Percentiles rank a stretch among this genome's conserved stretches.
Evolutionary conservation across 352 stramenopile genomes (phyloP).

Genomic region (Blastocystis hominis): DNA sequence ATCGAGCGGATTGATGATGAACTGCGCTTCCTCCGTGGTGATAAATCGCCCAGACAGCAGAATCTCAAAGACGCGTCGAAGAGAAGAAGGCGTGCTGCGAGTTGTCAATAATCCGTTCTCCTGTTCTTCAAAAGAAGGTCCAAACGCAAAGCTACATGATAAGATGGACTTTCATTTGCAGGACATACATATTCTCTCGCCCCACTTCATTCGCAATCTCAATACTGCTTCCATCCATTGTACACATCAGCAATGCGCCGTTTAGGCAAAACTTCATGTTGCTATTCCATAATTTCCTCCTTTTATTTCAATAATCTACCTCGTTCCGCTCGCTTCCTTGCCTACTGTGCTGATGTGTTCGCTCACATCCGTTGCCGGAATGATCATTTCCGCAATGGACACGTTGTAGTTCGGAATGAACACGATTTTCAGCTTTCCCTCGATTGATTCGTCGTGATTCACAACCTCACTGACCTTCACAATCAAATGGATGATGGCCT

Average conservation of each 20-base stretch:
- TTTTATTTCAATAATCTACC: neutral
- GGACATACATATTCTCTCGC: constrained; percentile 58
- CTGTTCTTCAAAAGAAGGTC: constrained; percentile 54
- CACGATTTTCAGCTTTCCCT: constrained; percentile 59
- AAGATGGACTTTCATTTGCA: neutral
- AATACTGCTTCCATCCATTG: constrained; percentile 61
- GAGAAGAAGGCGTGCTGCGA: neutral
- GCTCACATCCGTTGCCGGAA: constrained; percentile 58
- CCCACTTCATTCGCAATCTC: constrained; percentile 61
- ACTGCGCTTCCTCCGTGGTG: neutral
- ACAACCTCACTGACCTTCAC: constrained; percentile 52
- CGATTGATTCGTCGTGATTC: constrained; percentile 59
- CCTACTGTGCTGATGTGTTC: constrained; percentile 61
- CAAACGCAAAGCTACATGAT: neutral
- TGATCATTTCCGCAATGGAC: constrained; percentile 61
- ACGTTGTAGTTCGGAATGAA: constrained; percentile 63
- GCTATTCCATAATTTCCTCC: neutral
- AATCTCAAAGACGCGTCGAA: constrained; percentile 36
- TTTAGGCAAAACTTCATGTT: constrained; percentile 64
- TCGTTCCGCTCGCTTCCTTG: constrained; percentile 60
- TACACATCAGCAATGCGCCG: constrained; percentile 60
- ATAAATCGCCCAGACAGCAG: neutral
- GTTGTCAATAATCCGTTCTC: neutral
- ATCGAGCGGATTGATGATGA: neutral
- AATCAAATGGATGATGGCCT: constrained; percentile 62